A percentile compares a stretch with the other conserved stretches of the same genome.
phyloP scores from a whole-genome alignment of 352 stramenopile genomes.

The Thraustotheca clavata region DNA sequence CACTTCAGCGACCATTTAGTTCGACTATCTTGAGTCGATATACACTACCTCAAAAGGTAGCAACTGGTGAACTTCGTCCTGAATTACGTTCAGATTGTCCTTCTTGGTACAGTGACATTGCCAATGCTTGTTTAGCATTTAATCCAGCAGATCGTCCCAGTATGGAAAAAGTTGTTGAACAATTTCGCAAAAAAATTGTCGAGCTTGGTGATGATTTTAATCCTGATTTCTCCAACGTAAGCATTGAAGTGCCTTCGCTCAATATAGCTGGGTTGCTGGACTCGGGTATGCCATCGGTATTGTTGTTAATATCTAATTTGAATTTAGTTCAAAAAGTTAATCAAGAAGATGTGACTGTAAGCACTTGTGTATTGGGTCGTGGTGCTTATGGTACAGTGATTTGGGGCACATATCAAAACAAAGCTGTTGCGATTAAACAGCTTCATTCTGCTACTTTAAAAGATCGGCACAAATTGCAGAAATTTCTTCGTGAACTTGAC shows the following conservation, averaged over 20 bases:
- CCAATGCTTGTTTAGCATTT: not conserved
- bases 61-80: not conserved
- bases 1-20: constrained; percentile 35
- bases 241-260: too few relatives aligned
- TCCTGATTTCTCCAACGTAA: too few relatives aligned
- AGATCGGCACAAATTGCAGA: not conserved
- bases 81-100: not conserved
- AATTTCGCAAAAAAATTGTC: not conserved
- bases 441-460: not conserved
- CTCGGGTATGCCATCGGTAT: not conserved
- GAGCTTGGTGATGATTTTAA: too few relatives aligned
- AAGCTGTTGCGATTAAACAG: not conserved
- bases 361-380: not conserved
- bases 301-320: not conserved
- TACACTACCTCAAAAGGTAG: not conserved
- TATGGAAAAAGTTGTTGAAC: too few relatives aligned
- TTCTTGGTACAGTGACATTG: not conserved
- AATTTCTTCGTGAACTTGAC: not conserved
- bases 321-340: not conserved
- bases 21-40: not conserved
- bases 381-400: not conserved
- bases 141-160: not conserved
- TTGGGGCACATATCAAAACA: not conserved
- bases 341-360: not conserved
- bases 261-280: too few relatives aligned